A percentile compares a stretch with the other conserved stretches of the same genome.
These are phyloP conservation scores for Blastomyces percursus DNA, from an alignment of 2,329 filamentous ascomycete species.

Conservation along the genomic window DNA sequence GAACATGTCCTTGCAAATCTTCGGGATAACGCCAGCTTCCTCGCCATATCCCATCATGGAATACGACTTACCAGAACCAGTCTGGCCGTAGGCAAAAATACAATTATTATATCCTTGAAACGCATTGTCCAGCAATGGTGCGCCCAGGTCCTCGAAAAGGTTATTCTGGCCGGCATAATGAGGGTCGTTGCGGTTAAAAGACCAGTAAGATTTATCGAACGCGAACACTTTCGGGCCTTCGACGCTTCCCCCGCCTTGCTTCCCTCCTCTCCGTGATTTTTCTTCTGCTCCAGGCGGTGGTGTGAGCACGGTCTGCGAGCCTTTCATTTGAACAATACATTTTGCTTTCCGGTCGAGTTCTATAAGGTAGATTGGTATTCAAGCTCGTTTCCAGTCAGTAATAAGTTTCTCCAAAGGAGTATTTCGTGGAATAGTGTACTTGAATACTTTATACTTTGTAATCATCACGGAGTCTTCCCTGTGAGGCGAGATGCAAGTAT, in stretches of 20 bases:
- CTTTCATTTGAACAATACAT: constrained; percentile 98
- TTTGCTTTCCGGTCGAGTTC: constrained; percentile 83
- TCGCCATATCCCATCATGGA: constrained; percentile 99
- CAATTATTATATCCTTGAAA: constrained; percentile 99
- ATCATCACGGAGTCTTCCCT: neutral
- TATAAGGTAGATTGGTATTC: constrained; percentile 28
- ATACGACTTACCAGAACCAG: constrained; percentile 96
- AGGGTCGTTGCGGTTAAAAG: constrained; percentile 69
- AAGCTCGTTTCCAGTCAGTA: neutral
- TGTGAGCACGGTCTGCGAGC: constrained; percentile 73
- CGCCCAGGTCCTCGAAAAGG: constrained; percentile 77
- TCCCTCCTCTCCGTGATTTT: constrained; percentile 26
- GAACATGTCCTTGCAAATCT: constrained; percentile 98
- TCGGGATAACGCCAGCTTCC: constrained; percentile 89
- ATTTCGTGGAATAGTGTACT: neutral
- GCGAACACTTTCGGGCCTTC: constrained; percentile 74
- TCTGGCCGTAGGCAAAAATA: constrained; percentile 98
- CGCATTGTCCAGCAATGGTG: constrained; percentile 89
- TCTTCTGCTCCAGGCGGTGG: constrained; percentile 55
- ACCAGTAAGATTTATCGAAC: constrained; percentile 98
- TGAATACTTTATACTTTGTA: neutral
- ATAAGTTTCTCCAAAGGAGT: neutral
- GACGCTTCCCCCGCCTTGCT: constrained; percentile 41
- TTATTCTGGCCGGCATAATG: constrained; percentile 86
- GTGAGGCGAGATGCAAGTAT: neutral